These are phyloP conservation scores for Alternaria dauci DNA, from an alignment of 2,329 filamentous ascomycete species.

Conservation along the genomic window DNA sequence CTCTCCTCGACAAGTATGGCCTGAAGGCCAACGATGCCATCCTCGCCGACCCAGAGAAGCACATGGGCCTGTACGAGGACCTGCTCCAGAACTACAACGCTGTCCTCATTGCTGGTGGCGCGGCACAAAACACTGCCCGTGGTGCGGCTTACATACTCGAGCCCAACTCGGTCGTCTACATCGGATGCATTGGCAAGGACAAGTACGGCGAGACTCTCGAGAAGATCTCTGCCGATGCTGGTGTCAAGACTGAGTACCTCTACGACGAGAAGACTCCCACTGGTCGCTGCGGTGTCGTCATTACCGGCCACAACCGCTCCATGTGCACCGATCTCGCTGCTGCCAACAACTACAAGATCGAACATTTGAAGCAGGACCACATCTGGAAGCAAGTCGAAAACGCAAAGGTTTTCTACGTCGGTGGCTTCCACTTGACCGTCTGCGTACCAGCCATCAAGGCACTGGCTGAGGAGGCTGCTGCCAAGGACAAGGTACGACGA, in stretches of 20 bases:
- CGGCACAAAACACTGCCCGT: constrained; percentile 96
- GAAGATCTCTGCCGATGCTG: constrained; percentile 85
- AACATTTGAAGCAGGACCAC: constrained; percentile 88
- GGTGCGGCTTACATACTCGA: constrained; percentile 95
- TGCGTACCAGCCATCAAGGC: constrained; percentile 90
- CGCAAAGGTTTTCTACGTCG: constrained; percentile 89
- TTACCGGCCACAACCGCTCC: constrained; percentile 94
- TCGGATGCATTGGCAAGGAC: constrained; percentile 93
- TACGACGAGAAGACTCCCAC: constrained; percentile 85
- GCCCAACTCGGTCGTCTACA: constrained; percentile 87
- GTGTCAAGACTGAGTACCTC: constrained; percentile 93
- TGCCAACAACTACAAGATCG: constrained; percentile 95
- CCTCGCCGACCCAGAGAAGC: constrained; percentile 85
- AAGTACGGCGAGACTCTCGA: constrained; percentile 91
- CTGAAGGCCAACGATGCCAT: constrained; percentile 98
- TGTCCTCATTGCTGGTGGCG: constrained; percentile 93
- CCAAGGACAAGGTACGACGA: constrained; percentile 76
- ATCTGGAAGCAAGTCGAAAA: constrained; percentile 93
- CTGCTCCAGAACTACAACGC: constrained; percentile 90
- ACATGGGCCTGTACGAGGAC: constrained; percentile 90
- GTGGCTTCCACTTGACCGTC: constrained; percentile 97
- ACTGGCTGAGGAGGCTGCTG: constrained; percentile 87
- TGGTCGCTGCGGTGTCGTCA: constrained; percentile 93
- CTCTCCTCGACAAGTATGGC: constrained; percentile 88
- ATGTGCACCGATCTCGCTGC: constrained; percentile 95